Percentiles rank a stretch among this genome's conserved stretches.
phyloP scores from a whole-genome alignment of 257 asterid genomes.

The Forsythia viridissima region DNA sequence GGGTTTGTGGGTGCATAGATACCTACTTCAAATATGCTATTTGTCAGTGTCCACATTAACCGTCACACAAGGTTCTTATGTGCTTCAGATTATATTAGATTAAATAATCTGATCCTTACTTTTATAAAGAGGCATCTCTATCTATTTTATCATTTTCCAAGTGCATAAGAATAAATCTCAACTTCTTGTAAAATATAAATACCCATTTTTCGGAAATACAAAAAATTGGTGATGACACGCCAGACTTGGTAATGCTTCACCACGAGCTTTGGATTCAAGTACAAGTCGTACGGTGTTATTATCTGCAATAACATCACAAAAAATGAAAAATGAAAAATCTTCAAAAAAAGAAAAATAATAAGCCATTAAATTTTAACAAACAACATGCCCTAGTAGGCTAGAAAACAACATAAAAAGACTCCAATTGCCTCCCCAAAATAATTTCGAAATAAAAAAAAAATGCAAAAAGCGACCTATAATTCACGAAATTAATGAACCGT shows the following conservation, averaged over 20 bases:
- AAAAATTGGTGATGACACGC: slow-evolving; percentile 89
- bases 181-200: slow-evolving; percentile 25
- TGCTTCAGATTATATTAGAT: neutral
- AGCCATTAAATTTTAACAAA: neutral
- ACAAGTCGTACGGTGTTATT: slow-evolving; percentile 90
- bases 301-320: slow-evolving; percentile 60
- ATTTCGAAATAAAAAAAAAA: neutral
- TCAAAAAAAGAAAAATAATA: slow-evolving; percentile 1
- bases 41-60: neutral
- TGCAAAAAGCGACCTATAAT: neutral
- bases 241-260: slow-evolving; percentile 86
- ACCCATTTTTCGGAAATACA: slow-evolving; percentile 99
- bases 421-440: slow-evolving; percentile 14
- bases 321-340: slow-evolving; percentile 8
- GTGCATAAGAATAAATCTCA: slow-evolving; percentile 1
- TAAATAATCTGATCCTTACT: neutral
- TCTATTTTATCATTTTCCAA: slow-evolving; percentile 6
- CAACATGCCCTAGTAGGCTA: neutral
- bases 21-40: neutral
- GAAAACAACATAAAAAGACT: neutral
- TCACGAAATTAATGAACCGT: neutral
- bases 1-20: neutral
- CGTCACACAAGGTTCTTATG: neutral
- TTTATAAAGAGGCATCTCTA: neutral
- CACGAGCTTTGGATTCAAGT: slow-evolving; percentile 89